Evolutionary conservation across 1,284 basidiomycete species (phyloP).

Genomic region (Phellopilus nigrolimitatus): DNA sequence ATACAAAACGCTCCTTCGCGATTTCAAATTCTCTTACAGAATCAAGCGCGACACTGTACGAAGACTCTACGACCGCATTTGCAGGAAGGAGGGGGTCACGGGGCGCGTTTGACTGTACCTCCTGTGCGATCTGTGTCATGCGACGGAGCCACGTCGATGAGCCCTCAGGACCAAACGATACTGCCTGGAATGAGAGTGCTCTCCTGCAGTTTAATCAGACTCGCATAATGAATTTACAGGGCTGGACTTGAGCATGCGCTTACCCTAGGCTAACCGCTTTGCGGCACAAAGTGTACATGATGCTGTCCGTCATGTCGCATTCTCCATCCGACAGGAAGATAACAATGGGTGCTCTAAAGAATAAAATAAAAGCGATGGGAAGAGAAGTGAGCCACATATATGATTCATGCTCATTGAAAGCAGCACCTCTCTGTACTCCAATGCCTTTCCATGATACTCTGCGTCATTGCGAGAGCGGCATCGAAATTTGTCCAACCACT

Average conservation of each 20-base stretch:
- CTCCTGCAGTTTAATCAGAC: constrained; percentile 34
- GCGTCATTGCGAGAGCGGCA: constrained; percentile 36
- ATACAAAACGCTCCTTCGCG: no score
- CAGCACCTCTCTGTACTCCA: constrained; percentile 56
- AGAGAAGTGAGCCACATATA: constrained; percentile 45
- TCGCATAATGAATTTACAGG: background rate
- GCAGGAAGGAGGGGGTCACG: constrained; percentile 38
- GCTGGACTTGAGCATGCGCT: no score
- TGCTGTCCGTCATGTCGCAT: no score
- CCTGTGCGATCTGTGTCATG: constrained; percentile 52
- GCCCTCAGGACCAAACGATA: constrained; percentile 45
- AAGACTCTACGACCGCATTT: constrained; percentile 37
- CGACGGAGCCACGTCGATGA: constrained; percentile 34
- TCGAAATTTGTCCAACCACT: constrained; percentile 49
- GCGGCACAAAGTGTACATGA: no score
- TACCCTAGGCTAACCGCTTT: constrained; percentile 51
- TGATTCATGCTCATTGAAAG: no score
- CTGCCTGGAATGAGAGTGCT: no score
- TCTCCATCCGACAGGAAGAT: no score
- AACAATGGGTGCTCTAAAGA: no score
- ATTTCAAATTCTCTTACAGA: constrained; percentile 47
- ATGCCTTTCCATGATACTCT: constrained; percentile 38
- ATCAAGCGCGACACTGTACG: constrained; percentile 49
- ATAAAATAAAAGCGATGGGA: constrained; percentile 57
- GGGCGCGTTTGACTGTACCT: constrained; percentile 45